phyloP scores from a whole-genome alignment of 441 rosid genomes.

The Gossypium gossypioides region DNA sequence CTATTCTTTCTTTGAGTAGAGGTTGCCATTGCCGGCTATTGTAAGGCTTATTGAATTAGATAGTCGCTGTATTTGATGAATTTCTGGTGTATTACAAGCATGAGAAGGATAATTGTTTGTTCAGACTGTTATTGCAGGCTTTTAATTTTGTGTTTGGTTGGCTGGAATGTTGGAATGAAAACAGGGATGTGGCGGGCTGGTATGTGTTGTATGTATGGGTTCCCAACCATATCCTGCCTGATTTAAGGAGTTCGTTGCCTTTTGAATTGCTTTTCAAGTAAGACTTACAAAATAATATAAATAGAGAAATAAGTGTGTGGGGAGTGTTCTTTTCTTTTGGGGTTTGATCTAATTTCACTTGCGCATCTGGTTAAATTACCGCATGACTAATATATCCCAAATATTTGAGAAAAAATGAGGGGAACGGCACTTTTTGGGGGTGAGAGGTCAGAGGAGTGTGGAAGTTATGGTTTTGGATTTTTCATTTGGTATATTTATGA shows the following conservation, averaged over 20 bases:
- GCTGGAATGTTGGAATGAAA: background rate
- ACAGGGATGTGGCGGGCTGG: background rate
- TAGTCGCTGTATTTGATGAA: background rate
- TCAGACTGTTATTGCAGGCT: no score
- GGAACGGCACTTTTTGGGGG: background rate
- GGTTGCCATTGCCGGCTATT: background rate
- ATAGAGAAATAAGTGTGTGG: background rate
- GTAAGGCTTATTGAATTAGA: background rate
- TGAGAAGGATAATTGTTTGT: background rate
- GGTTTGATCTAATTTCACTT: background rate
- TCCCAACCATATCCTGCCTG: background rate
- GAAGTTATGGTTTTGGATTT: background rate
- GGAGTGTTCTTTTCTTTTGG: background rate
- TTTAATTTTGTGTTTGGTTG: background rate
- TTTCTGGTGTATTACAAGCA: background rate
- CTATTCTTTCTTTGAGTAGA: background rate
- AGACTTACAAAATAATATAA: background rate
- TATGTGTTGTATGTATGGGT: background rate
- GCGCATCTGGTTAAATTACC: background rate
- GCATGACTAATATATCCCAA: background rate
- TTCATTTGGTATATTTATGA: background rate
- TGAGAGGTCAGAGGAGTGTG: background rate
- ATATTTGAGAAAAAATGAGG: background rate
- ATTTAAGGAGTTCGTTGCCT: background rate
- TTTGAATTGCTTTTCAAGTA: background rate